Percentiles rank a stretch among this genome's conserved stretches.
Evolutionary conservation across 768 basidiomycete species (phyloP).

Genomic region (Mycena pura): DNA sequence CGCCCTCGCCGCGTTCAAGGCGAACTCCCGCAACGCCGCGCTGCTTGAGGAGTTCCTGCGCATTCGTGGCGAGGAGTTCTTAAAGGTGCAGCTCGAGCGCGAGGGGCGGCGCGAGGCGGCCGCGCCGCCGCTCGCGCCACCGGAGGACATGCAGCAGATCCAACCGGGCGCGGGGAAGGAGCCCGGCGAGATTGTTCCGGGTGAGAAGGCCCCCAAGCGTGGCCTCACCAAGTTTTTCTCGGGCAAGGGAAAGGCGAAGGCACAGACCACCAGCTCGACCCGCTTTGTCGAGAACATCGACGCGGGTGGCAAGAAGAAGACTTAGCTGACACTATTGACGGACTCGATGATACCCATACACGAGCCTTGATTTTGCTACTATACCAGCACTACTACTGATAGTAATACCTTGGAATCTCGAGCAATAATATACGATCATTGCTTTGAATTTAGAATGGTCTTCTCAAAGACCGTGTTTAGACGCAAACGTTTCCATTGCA

Average conservation of each 20-base stretch:
- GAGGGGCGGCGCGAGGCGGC: slow-evolving; percentile 33
- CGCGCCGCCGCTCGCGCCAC: slow-evolving; percentile 22
- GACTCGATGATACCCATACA: background rate
- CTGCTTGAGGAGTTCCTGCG: slow-evolving; percentile 86
- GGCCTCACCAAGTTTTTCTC: slow-evolving; percentile 18
- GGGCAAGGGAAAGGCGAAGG: slow-evolving; percentile 8
- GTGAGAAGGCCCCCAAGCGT: slow-evolving; percentile 22
- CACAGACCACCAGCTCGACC: slow-evolving; percentile 1
- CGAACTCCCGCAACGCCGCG: slow-evolving; percentile 88
- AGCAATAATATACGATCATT: no score
- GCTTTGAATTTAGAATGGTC: no score
- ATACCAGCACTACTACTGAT: no score
- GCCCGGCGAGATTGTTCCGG: slow-evolving; percentile 40
- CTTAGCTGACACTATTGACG: no score
- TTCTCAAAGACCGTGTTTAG: no score
- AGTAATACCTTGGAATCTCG: no score
- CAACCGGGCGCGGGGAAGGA: slow-evolving; percentile 62
- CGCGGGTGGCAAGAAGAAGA: background rate
- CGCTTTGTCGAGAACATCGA: slow-evolving; percentile 25
- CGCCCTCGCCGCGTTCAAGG: slow-evolving; percentile 77
- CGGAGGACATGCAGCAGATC: slow-evolving; percentile 49
- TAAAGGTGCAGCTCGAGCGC: slow-evolving; percentile 53
- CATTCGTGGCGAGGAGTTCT: slow-evolving; percentile 75
- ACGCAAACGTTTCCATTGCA: no score
- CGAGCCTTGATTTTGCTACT: background rate